Percentiles rank a stretch among this genome's conserved stretches.
Conservation (phyloP, 2,329 filamentous ascomycete genomes). For the Alternaria gansuensis region DNA sequence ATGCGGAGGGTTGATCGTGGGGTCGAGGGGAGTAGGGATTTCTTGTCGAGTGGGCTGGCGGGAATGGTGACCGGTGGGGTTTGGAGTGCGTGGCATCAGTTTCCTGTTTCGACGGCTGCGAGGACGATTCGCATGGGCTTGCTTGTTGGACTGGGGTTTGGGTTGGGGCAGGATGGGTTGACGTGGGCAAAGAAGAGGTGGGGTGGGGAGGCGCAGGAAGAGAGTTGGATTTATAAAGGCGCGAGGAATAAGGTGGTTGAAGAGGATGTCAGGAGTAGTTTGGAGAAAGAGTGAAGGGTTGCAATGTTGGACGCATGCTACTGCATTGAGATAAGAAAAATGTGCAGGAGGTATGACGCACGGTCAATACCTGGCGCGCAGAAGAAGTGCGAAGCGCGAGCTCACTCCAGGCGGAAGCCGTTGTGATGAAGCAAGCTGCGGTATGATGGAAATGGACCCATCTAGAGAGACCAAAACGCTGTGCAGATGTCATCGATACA, state of each 20-base stretch:
- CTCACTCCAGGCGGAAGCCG: background rate
- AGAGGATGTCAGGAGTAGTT: constrained; percentile 16
- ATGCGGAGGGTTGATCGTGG: constrained; percentile 39
- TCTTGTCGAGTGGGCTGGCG: constrained; percentile 81
- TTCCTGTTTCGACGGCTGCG: constrained; percentile 71
- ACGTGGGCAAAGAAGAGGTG: constrained; percentile 74
- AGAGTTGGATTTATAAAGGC: constrained; percentile 56
- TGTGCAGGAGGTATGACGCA: background rate
- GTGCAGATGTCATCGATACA: background rate
- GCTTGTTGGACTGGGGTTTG: constrained; percentile 79
- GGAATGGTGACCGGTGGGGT: constrained; percentile 84
- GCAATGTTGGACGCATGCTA: background rate
- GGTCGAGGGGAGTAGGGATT: constrained; percentile 64
- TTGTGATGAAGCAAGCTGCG: background rate
- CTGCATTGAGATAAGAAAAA: background rate
- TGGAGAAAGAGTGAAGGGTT: constrained; percentile 16
- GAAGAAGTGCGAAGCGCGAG: background rate
- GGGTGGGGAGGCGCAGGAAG: constrained; percentile 59
- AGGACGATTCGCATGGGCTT: constrained; percentile 80
- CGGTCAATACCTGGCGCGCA: background rate
- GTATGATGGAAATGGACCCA: background rate
- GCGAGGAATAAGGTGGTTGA: constrained; percentile 48
- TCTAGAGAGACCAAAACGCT: background rate
- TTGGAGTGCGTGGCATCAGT: constrained; percentile 85
- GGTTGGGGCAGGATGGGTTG: constrained; percentile 79